These are phyloP conservation scores for Botrytis galanthina DNA, from an alignment of 2,329 filamentous ascomycete species.

Conservation along the genomic window DNA sequence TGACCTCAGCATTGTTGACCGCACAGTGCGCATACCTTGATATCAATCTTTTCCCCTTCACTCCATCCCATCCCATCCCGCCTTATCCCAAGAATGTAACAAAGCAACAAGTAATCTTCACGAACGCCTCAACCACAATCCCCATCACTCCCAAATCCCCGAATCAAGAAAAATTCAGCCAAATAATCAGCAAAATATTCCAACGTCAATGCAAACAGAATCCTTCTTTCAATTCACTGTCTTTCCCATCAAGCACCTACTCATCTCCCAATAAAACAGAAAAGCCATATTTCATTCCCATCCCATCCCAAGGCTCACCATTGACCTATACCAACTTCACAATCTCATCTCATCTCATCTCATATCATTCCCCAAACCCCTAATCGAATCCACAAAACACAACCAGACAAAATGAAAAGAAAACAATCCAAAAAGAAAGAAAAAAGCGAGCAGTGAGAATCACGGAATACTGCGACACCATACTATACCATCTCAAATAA, in stretches of 20 bases:
- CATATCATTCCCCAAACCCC: neutral
- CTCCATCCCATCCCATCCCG: neutral
- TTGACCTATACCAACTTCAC: no score
- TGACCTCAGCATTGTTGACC: neutral
- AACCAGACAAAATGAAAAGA: fast-evolving
- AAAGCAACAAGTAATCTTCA: neutral
- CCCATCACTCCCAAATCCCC: no score
- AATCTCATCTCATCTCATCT: no score
- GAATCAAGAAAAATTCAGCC: neutral
- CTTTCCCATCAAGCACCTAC: neutral
- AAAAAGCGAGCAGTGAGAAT: neutral
- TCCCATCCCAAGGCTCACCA: no score
- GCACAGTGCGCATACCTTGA: neutral
- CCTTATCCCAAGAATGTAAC: neutral
- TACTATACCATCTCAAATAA: neutral
- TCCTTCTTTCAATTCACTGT: neutral
- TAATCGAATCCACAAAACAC: neutral
- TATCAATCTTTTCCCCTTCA: neutral
- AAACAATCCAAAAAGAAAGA: no score
- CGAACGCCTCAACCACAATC: neutral
- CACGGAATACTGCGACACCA: neutral
- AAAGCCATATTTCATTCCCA: neutral
- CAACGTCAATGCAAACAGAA: neutral
- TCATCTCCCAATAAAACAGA: neutral
- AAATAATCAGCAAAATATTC: neutral